Evolutionary conservation across 257 asterid genomes (phyloP), one percentile per base, ranked within the genome.

Genomic region (Phtheirospermum japonicum): DNA sequence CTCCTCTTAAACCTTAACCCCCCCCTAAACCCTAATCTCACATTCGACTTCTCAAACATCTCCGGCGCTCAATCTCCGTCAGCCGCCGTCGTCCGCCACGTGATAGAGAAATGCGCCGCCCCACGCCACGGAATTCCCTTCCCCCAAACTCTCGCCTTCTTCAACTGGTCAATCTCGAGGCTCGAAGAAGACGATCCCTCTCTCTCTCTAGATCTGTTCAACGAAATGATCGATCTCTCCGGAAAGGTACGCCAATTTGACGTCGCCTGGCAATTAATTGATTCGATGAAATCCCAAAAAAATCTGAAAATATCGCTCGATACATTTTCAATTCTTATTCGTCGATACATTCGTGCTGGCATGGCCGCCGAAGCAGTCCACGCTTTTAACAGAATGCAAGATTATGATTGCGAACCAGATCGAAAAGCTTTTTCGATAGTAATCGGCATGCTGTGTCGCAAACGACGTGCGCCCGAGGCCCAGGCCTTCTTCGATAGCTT

Each of bases 81-180:
- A n/a, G 5, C 73, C 56, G 61, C 85, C 73, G 52, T 83, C 51
- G 49, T 79, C 54, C 64, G 73, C 3, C 73, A 71, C 19, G 97
- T 86, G 8, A 76, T 92, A 30, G 86, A 83, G 19, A 83, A 76
- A 76, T 89, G 95, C 75, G 88, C 81, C 37, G 84, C 83, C 16
- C 79, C 82, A 0, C 95, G 97, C 58, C 94, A 82, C 69, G 99
- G 99, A 0, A 85, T 82, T 4, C 99, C 99, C 2, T 89, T 86
- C 40, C 61, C 77, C 32, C 97, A 92, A 59, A 71, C 89, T 34
- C 80, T 92, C 39, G 88, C 95, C 37, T 89, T 92, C 77, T 92
- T 92, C 89, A 89, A 89, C 39, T 92, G 96, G 96, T 89, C 86
- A 10, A 55, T 53, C 11, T 55, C 79, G 34, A 50, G 57, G 30